Evolutionary conservation across 352 stramenopile species (phyloP).

Genomic region (Pythium angustatum): DNA sequence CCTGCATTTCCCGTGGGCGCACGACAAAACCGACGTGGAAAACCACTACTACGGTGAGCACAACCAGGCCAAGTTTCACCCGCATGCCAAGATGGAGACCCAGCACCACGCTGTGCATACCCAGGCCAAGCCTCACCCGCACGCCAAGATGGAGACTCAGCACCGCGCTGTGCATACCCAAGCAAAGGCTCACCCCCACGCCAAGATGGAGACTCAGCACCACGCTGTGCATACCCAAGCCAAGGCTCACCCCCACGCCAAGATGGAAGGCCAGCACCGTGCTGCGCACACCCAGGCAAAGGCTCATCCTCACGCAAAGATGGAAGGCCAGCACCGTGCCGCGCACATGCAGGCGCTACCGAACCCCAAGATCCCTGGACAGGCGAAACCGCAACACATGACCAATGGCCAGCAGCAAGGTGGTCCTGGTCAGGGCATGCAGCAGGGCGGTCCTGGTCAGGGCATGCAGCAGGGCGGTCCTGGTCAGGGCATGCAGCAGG

Average conservation of each 20-base stretch:
- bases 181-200: background rate
- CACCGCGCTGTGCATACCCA: background rate
- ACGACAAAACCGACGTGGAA: conserved; percentile 1
- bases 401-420: too few relatives aligned
- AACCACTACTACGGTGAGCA: background rate
- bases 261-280: conserved; percentile 9
- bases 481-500: too few relatives aligned
- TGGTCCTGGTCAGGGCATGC: too few relatives aligned
- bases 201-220: background rate
- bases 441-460: too few relatives aligned
- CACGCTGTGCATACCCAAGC: background rate
- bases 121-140: background rate
- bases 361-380: too few relatives aligned
- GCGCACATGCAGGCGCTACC: background rate
- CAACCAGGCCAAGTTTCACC: background rate
- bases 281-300: background rate
- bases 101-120: conserved; percentile 1
- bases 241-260: background rate
- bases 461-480: too few relatives aligned
- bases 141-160: background rate
- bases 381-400: too few relatives aligned
- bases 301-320: background rate
- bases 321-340: background rate
- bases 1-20: background rate
- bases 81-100: background rate